Evolutionary conservation across 129 eudicot genomes (phyloP), one percentile per base, ranked within the genome.

Genomic region (Escallonia herrerae): DNA sequence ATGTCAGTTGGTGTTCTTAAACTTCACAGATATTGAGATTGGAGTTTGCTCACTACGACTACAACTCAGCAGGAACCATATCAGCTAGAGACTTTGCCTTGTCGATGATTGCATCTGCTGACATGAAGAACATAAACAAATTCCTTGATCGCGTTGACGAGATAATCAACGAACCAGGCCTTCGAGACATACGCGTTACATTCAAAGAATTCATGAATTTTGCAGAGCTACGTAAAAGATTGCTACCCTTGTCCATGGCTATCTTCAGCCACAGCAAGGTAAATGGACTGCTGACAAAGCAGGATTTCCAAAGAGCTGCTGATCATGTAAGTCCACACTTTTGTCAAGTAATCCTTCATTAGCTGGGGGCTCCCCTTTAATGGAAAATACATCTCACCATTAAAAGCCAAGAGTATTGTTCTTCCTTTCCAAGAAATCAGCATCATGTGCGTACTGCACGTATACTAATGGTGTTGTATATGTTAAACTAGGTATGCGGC

Each of bases 51-150:
- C 96, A 93, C 61, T 93, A 93, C 50, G 98, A 93, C 83, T 81
- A 58, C 80, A 83, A 81, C 48, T 77, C 84, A 60, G 76, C 73
- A 68, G 96, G 95, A 54, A 83, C 87, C 15, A 93, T 93, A 77
- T 88, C 98, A 11, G 95, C 98, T 0, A 83, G 66, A 68, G 98
- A 93, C 67, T 93, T 93, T 76, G 95, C 95, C 13, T 56, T 93
- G 50, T 93, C 96, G 13, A 85, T 93, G 96, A 91, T 93, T 42
- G 95, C 87, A 56, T 93, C 98, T 43, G 98, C 96, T 12, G 98
- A 93, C 55, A 85, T 93, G 80, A 77, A 66, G 14, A 87, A 86
- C 65, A 85, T 86, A 69, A 67, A 81, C 85, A 93, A 79, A 78
- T 93, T 93, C 66, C 85, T 93, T 15, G 78, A 81, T 43, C 83